Evolutionary conservation across 2,329 filamentous ascomycete species (phyloP).

Genomic region (Ascochyta viciae-villosae): DNA sequence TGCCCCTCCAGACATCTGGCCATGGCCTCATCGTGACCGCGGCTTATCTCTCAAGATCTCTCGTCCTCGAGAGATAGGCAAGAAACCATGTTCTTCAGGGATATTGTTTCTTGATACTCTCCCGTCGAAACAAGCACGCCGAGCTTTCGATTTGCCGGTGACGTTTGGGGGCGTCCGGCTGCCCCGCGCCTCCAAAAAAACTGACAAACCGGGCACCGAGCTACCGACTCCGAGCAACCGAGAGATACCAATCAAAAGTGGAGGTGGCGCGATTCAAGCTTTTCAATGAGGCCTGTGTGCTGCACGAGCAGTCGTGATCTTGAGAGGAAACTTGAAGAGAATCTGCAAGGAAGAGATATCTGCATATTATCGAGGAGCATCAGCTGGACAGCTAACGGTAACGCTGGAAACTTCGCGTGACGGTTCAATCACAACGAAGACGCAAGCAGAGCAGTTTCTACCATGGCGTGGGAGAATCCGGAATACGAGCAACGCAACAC

Average conservation of each 20-base stretch:
- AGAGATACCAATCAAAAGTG: neutral
- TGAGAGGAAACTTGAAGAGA: no score
- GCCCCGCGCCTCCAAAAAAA: constrained; percentile 8
- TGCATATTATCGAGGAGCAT: no score
- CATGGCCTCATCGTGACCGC: constrained; percentile 9
- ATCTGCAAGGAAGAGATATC: no score
- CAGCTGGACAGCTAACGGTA: no score
- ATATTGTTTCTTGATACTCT: neutral
- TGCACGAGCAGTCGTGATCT: no score
- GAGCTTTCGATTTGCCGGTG: neutral
- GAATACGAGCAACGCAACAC: no score
- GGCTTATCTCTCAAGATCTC: neutral
- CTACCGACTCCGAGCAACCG: neutral
- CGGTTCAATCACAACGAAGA: no score
- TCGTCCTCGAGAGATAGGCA: neutral
- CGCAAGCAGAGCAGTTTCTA: no score
- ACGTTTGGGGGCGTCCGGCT: constrained; percentile 8
- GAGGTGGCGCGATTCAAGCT: neutral
- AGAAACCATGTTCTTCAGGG: no score
- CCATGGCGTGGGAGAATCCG: no score
- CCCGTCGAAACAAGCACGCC: neutral
- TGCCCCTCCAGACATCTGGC: constrained; percentile 6
- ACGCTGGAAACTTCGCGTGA: no score
- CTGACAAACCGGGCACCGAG: constrained; percentile 9
- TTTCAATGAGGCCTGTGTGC: neutral